A percentile compares a stretch with the other conserved stretches of the same genome.
Evolutionary conservation across 176 grass and related monocot species (phyloP).

Genomic region (Hordeum vulgare): MorexV3_pseudomolecules_assembly NC_058520.1:466134294-466134793

Average conservation of each 20-base stretch:
- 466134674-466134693: slow-evolving; percentile 3
- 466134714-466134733: slow-evolving; percentile 24
- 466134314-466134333: neutral
- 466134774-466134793: slow-evolving; percentile 43
- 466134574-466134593: slow-evolving; percentile 54
- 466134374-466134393: neutral
- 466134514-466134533: slow-evolving; percentile 21
- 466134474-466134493: slow-evolving; percentile 44
- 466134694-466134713: slow-evolving; percentile 55
- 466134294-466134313: neutral
- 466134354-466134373: neutral
- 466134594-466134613: slow-evolving; percentile 27
- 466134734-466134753: slow-evolving; percentile 59
- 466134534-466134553: slow-evolving; percentile 61
- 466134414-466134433: slow-evolving; percentile 38
- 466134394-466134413: slow-evolving; percentile 47
- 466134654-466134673: slow-evolving; percentile 24
- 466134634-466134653: slow-evolving; percentile 50
- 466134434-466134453: slow-evolving; percentile 71
- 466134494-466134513: slow-evolving; percentile 52
- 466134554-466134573: slow-evolving; percentile 45
- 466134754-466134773: slow-evolving; percentile 72
- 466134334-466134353: neutral
- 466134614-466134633: slow-evolving; percentile 62
- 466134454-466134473: slow-evolving; percentile 85